Evolutionary conservation across 176 grass and related monocot genomes (phyloP).

Genomic region (Alopecurus myosuroides): DNA sequence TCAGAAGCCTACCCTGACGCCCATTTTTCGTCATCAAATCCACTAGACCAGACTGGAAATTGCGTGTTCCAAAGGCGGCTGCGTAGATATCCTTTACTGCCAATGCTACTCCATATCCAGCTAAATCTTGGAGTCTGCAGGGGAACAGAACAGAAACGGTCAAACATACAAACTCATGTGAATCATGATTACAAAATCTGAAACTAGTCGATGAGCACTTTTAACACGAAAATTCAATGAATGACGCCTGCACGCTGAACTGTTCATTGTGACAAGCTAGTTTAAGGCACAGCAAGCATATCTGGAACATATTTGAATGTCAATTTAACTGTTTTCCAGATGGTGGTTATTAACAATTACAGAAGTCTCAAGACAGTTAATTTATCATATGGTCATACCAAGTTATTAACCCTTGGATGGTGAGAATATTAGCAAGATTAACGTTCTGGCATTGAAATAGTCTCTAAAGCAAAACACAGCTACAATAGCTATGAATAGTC

Average conservation of each 20-base stretch:
- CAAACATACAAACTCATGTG: conserved; percentile 10
- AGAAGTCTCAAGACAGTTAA: not conserved
- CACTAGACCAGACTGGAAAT: conserved; percentile 39
- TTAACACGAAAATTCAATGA: not conserved
- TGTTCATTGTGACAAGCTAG: not conserved
- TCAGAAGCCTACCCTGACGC: conserved; percentile 58
- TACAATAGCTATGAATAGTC: not conserved
- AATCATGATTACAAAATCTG: not conserved
- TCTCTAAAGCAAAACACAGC: not conserved
- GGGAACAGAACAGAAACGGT: not conserved
- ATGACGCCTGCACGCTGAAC: conserved; percentile 1
- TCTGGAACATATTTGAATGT: not conserved
- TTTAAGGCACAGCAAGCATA: not conserved
- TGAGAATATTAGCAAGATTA: not conserved
- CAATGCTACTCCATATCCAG: conserved; percentile 82
- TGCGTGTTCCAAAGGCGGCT: conserved; percentile 55
- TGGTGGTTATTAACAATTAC: not conserved
- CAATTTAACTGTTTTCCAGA: not conserved
- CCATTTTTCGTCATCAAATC: conserved; percentile 73
- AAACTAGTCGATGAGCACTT: not conserved
- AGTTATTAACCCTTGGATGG: not conserved
- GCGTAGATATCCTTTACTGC: conserved; percentile 67
- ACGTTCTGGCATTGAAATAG: not conserved
- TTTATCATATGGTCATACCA: not conserved
- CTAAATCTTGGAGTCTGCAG: conserved; percentile 76